A percentile compares a stretch with the other conserved stretches of the same genome.
phyloP scores from a whole-genome alignment of 345 rosid genomes.

The Clarkia xantiana region DNA sequence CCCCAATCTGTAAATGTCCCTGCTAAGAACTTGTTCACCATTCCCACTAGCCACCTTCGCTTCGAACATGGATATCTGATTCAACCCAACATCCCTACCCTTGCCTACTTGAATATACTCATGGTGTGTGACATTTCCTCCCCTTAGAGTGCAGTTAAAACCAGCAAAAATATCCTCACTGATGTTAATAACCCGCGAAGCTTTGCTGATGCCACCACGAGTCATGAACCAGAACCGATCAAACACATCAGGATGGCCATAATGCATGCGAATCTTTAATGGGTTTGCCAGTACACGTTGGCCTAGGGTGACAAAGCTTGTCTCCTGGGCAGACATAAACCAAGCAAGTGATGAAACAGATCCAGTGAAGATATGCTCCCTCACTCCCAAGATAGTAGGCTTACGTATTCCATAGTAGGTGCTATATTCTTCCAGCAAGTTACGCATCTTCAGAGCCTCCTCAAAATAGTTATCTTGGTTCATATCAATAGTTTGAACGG shows the following conservation, averaged over 20 bases:
- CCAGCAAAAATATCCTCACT: constrained; percentile 99
- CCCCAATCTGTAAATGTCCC: constrained; percentile 94
- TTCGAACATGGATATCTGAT: constrained; percentile 96
- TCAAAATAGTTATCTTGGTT: constrained; percentile 97
- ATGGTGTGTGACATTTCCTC: constrained; percentile 96
- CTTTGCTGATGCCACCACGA: constrained; percentile 95
- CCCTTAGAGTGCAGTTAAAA: constrained; percentile 91
- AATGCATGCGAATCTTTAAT: constrained; percentile 89
- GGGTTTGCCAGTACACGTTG: constrained; percentile 98
- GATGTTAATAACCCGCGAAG: constrained; percentile 87
- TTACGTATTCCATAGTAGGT: constrained; percentile 46
- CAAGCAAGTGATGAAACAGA: constrained; percentile 92
- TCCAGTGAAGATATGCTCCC: constrained; percentile 92
- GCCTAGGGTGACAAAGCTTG: constrained; percentile 86
- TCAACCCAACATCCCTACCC: constrained; percentile 97
- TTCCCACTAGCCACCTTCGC: constrained; percentile 99
- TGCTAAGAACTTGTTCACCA: constrained; percentile 93
- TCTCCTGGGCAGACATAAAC: constrained; percentile 89
- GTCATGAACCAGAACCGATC: constrained; percentile 97
- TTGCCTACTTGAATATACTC: constrained; percentile 96
- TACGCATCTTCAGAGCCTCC: constrained; percentile 96
- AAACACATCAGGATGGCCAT: constrained; percentile 96
- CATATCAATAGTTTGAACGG: constrained; percentile 97
- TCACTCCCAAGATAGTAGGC: constrained; percentile 68
- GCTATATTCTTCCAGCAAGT: constrained; percentile 83